Evolutionary conservation across 106 monocot genomes (phyloP).

Genomic region (Alisma plantagoaquatica): DNA sequence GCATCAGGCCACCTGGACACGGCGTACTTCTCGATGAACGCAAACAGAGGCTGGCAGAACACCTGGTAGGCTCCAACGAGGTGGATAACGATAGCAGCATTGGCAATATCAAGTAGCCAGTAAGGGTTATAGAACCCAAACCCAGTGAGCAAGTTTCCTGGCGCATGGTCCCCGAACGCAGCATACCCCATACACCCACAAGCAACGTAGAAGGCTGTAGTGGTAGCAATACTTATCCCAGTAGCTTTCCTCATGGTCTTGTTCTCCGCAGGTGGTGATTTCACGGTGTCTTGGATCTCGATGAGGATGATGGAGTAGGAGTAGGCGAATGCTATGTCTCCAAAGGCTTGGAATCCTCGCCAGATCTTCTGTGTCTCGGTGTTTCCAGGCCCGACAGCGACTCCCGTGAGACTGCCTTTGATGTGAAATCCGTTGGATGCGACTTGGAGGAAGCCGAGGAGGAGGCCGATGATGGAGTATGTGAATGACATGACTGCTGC

Average conservation of each 20-base stretch:
- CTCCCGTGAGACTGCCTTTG: conserved; percentile 50
- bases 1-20: conserved; percentile 36
- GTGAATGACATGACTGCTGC: conserved; percentile 86
- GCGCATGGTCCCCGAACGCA: conserved; percentile 71
- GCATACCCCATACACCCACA: conserved; percentile 88
- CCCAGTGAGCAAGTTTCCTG: conserved; percentile 74
- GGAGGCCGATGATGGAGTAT: conserved; percentile 61
- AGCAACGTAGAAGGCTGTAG: conserved; percentile 70
- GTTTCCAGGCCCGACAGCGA: conserved; percentile 35
- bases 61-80: conserved; percentile 95
- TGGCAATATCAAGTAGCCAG: conserved; percentile 94
- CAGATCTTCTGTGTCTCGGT: conserved; percentile 56
- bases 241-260: conserved; percentile 67
- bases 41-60: conserved; percentile 86
- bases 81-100: conserved; percentile 83
- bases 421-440: conserved; percentile 29
- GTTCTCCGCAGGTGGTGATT: conserved; percentile 58
- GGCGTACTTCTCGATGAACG: conserved; percentile 71
- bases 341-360: conserved; percentile 75
- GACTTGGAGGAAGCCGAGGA: conserved; percentile 35
- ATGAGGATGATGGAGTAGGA: conserved; percentile 92
- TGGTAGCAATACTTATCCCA: conserved; percentile 32
- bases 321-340: conserved; percentile 92
- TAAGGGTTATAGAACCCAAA: conserved; percentile 96
- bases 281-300: conserved; percentile 87